Base-by-base conservation (phyloP, 2,329 filamentous ascomycete genomes). In the Thielaviopsis musarum region DNA sequence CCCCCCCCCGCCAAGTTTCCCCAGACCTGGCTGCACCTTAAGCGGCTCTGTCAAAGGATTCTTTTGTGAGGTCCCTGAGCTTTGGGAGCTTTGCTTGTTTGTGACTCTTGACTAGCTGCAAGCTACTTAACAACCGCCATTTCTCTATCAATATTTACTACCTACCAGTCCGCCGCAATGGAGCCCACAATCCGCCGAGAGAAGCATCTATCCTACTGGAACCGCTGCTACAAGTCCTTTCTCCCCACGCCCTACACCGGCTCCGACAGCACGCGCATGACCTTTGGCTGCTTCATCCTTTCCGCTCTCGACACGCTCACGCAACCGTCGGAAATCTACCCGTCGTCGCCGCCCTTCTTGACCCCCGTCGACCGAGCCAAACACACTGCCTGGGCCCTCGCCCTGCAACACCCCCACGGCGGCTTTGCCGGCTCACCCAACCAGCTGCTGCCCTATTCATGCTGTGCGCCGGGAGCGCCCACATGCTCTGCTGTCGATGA, bases 251-350 rank as follows among this genome's bases (percentile, higher is more conserved):
- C 82, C 63, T 98, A 97, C 74, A 94, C 88, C 17, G 78, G 83
- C 69, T 93, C 87, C 70, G 93, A 98, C 73, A 89, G 89, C 65
- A 91, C 85, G 66, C 90, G 93, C 66, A 86, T 97, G 75, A 87
- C 86, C 5, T 82, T 97, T 59, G 90, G 83, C 65, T 95, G 85
- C 75, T 95, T 98, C 75, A 91, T 86, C 65, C 74, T 97, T 66
- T 85, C 88, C 7, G 88, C 89, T 1, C 77, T 95, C 55, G 89
- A 95, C 68, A 74, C 97, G 1, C 82, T 98, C 30, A 83, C 80
- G 13, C 77, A 78, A 1, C 74, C 88, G 48, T 70, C 80, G 5
- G 59, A 60, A 21, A 71, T 73, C 59, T 74, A 67, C 26, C 61
- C 67, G 28, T 59, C 66, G 13, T 38, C 52, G 68, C 85, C n/a